These are phyloP conservation scores for Rhodotorula sp. DNA, from an alignment of 1,284 basidiomycete species.

Conservation along the genomic window DNA sequence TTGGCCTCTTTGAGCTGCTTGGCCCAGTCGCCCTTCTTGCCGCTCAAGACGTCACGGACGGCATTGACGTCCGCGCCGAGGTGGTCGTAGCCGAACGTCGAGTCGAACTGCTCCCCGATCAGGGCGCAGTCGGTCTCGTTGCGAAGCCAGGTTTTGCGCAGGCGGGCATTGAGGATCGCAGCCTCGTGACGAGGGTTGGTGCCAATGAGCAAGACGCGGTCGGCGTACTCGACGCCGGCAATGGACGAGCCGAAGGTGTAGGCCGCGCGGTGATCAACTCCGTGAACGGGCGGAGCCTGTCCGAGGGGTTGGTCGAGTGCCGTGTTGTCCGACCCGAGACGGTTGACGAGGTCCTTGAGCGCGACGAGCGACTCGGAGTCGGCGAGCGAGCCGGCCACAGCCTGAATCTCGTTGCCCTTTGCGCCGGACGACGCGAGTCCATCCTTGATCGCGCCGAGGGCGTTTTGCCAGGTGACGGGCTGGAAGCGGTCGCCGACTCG, in stretches of 20 bases:
- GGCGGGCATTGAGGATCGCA: constrained; percentile 93
- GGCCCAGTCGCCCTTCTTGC: constrained; percentile 59
- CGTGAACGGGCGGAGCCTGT: constrained; percentile 64
- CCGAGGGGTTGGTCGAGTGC: constrained; percentile 74
- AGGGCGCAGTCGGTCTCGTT: constrained; percentile 80
- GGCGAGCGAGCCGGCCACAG: constrained; percentile 85
- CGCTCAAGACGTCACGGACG: constrained; percentile 68
- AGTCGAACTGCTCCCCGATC: constrained; percentile 88
- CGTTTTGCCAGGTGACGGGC: constrained; percentile 88
- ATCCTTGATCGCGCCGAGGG: constrained; percentile 72
- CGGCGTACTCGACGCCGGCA: constrained; percentile 84
- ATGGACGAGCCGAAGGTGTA: constrained; percentile 98
- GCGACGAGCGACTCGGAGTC: constrained; percentile 93
- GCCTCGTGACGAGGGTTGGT: constrained; percentile 98
- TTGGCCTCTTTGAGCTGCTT: constrained; percentile 87
- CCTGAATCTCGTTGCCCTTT: constrained; percentile 92
- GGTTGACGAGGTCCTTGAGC: constrained; percentile 90
- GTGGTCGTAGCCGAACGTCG: constrained; percentile 89
- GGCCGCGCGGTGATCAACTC: constrained; percentile 89
- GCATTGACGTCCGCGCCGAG: constrained; percentile 78
- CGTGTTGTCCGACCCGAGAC: constrained; percentile 93
- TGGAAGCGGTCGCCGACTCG: constrained; percentile 92
- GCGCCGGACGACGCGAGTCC: constrained; percentile 80
- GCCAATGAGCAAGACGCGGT: constrained; percentile 89
- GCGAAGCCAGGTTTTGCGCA: constrained; percentile 91